Evolutionary conservation across 2,329 filamentous ascomycete species (phyloP).

Genomic region (Fusarium odoratissimum): DNA sequence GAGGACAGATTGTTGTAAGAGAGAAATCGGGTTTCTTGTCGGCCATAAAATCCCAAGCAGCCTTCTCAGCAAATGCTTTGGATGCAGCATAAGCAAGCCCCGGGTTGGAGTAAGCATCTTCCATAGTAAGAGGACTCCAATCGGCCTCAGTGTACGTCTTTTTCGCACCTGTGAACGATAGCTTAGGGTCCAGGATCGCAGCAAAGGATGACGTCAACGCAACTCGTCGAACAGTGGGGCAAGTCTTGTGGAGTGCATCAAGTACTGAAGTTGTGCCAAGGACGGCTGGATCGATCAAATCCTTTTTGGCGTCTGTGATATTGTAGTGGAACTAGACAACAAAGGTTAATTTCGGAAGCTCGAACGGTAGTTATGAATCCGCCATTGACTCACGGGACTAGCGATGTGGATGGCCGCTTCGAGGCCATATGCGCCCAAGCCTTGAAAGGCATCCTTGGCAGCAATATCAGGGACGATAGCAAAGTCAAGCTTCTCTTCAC

Average conservation of each 20-base stretch:
- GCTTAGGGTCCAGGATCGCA: neutral
- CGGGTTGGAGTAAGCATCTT: neutral
- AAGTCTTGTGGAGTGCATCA: neutral
- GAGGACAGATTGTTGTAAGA: neutral
- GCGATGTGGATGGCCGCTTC: neutral
- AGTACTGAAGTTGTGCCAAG: neutral
- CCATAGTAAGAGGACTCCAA: neutral
- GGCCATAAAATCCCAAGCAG: neutral
- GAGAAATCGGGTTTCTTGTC: neutral
- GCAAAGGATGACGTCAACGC: neutral
- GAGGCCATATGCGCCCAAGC: neutral
- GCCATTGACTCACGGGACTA: neutral
- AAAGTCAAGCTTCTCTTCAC: neutral
- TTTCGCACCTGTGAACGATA: neutral
- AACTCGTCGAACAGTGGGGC: neutral
- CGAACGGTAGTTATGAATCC: accelerated
- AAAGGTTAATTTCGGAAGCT: neutral
- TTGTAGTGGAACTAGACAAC: neutral
- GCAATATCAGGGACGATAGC: neutral
- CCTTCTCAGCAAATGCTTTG: neutral
- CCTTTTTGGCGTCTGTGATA: neutral
- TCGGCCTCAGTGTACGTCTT: neutral
- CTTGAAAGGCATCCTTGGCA: neutral
- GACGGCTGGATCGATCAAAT: neutral
- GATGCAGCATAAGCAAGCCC: neutral